A percentile compares a stretch with the other conserved stretches of the same genome.
Conservation (phyloP, 2,329 filamentous ascomycete genomes). For the Fusarium keratoplasticum region DNA sequence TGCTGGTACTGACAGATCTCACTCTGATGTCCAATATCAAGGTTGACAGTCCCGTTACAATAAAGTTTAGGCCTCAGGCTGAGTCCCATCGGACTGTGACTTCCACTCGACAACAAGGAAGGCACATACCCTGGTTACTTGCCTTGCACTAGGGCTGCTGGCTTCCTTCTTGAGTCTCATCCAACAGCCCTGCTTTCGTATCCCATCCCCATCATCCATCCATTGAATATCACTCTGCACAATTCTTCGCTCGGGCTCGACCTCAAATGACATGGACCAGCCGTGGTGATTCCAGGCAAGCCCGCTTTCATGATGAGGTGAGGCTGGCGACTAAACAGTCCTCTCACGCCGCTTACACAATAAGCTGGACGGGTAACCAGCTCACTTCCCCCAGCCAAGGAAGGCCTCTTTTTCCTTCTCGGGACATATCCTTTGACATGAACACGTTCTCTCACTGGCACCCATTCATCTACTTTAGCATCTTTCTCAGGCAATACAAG, state of each 20-base stretch:
- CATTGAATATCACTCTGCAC: not conserved
- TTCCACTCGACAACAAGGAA: not conserved
- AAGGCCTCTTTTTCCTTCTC: not conserved
- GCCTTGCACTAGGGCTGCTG: constrained; percentile 1
- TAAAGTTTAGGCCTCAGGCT: not conserved
- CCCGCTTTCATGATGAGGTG: not conserved
- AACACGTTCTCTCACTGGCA: not conserved
- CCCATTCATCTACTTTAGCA: not conserved
- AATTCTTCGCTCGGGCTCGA: not conserved
- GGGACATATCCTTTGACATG: not conserved
- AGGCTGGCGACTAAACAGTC: not conserved
- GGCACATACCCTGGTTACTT: constrained; percentile 1
- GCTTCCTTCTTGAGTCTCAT: not conserved
- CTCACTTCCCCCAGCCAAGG: not conserved
- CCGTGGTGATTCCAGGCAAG: not conserved
- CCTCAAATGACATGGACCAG: not conserved
- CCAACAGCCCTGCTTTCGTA: constrained; percentile 6
- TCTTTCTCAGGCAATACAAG: not conserved
- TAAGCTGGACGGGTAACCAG: not conserved
- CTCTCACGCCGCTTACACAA: not conserved
- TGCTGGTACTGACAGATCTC: not conserved
- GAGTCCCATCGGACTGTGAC: not conserved
- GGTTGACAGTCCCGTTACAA: not conserved
- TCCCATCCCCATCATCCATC: not conserved
- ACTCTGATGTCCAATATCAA: not conserved